Conservation (phyloP, 2,329 filamentous ascomycete genomes). For the Ophiostoma tasmaniense region DNA sequence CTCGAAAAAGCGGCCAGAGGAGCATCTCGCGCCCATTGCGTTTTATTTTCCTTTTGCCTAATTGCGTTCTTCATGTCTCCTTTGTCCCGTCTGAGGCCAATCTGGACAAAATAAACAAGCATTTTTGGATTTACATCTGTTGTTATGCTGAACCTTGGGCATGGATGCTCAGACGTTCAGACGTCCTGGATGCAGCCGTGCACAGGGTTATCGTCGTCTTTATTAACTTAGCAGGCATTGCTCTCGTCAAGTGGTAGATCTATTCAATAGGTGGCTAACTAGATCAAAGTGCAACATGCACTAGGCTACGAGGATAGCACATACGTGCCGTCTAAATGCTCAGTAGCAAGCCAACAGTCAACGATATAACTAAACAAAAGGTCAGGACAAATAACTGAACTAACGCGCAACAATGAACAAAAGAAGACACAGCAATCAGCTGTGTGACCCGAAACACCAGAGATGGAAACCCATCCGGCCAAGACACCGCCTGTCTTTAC, state of each 20-base stretch:
- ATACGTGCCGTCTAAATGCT: not conserved
- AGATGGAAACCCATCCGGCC: not conserved
- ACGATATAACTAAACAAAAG: not conserved
- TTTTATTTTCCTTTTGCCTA: not conserved
- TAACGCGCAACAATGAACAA: not conserved
- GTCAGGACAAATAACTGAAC: not conserved
- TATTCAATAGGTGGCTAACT: not conserved
- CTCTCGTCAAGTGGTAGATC: not conserved
- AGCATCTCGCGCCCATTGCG: slow-evolving; percentile 6
- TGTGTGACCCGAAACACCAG: not conserved
- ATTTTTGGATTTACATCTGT: not conserved
- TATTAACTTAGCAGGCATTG: not conserved
- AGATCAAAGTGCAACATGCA: not conserved
- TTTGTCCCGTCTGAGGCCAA: slow-evolving; percentile 1
- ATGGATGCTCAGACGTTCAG: not conserved
- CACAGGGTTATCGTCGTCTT: not conserved
- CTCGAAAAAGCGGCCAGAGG: not conserved
- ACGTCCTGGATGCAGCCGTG: not conserved
- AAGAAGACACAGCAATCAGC: not conserved
- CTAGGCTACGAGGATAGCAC: not conserved
- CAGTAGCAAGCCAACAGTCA: not conserved
- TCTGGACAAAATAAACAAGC: slow-evolving; percentile 8
- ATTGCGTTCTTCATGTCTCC: slow-evolving; percentile 2
- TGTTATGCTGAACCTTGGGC: too few relatives aligned
- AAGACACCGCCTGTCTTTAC: not conserved